Percentiles rank a stretch among this genome's conserved stretches.
Evolutionary conservation across 768 basidiomycete genomes (phyloP).

Genomic region (Lactifluus echinatus): DNA sequence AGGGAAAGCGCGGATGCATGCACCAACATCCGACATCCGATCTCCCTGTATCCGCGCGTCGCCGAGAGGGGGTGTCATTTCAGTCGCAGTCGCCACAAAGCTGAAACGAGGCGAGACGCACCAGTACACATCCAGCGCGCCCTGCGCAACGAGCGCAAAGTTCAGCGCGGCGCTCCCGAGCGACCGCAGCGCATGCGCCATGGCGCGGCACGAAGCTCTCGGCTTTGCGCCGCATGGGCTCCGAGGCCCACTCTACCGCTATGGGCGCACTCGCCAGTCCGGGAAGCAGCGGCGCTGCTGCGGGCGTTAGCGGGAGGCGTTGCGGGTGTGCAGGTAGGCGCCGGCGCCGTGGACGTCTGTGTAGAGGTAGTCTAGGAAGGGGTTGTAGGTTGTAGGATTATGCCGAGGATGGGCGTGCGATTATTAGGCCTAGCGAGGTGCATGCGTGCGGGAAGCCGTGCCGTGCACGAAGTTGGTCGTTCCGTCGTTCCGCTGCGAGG

Average conservation of each 20-base stretch:
- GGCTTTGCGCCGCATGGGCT: constrained; percentile 48
- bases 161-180: constrained; percentile 82
- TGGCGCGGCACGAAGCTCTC: constrained; percentile 65
- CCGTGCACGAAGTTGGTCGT: constrained; percentile 85
- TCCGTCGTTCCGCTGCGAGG: no score
- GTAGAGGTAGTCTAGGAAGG: constrained; percentile 83
- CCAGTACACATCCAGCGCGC: constrained; percentile 85
- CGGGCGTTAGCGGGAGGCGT: constrained; percentile 54
- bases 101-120: no score
- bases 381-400: constrained; percentile 49
- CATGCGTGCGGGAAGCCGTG: constrained; percentile 82
- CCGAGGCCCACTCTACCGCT: constrained; percentile 73
- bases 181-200: constrained; percentile 79
- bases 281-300: constrained; percentile 42
- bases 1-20: not conserved
- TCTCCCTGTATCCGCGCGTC: constrained; percentile 73
- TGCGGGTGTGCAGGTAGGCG: constrained; percentile 46
- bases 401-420: constrained; percentile 54
- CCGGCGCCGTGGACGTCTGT: constrained; percentile 74
- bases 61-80: no score
- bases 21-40: constrained; percentile 70
- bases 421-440: constrained; percentile 85
- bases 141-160: constrained; percentile 73
- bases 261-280: constrained; percentile 67
- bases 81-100: no score